Evolutionary conservation across 1,284 basidiomycete species (phyloP).

Genomic region (Cryptococcus sp.): DNA sequence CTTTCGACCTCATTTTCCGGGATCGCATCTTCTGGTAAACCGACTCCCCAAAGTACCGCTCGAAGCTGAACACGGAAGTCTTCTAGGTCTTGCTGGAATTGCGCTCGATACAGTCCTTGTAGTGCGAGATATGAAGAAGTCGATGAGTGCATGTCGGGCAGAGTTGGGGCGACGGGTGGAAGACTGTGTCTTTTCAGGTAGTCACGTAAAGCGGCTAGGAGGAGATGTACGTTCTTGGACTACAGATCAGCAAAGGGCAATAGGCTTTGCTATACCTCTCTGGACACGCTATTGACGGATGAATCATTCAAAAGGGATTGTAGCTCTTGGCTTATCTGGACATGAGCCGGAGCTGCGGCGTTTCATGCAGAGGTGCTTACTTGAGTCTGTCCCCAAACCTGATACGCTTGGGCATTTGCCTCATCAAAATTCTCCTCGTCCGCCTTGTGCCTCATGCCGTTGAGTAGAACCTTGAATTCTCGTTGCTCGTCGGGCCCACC

Average conservation of each 20-base stretch:
- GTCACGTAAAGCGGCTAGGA: constrained; percentile 70
- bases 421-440: constrained; percentile 98
- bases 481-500: constrained; percentile 60
- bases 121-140: constrained; percentile 64
- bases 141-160: constrained; percentile 96
- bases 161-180: constrained; percentile 60
- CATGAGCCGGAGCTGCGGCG: too few relatives aligned
- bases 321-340: too few relatives aligned
- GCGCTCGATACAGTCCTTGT: constrained; percentile 45
- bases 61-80: constrained; percentile 40
- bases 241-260: constrained; percentile 15
- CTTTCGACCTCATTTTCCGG: constrained; percentile 58
- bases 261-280: not conserved
- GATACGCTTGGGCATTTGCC: constrained; percentile 73
- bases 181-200: constrained; percentile 53
- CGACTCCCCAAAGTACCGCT: constrained; percentile 30
- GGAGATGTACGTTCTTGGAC: constrained; percentile 73
- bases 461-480: constrained; percentile 63
- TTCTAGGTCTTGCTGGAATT: constrained; percentile 36
- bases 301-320: constrained; percentile 62
- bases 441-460: constrained; percentile 51
- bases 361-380: too few relatives aligned
- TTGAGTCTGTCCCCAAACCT: constrained; percentile 63
- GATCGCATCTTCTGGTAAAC: constrained; percentile 49
- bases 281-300: too few relatives aligned